Evolutionary conservation across 2,329 filamentous ascomycete species (phyloP).

Genomic region (Penicillium sp.): DNA sequence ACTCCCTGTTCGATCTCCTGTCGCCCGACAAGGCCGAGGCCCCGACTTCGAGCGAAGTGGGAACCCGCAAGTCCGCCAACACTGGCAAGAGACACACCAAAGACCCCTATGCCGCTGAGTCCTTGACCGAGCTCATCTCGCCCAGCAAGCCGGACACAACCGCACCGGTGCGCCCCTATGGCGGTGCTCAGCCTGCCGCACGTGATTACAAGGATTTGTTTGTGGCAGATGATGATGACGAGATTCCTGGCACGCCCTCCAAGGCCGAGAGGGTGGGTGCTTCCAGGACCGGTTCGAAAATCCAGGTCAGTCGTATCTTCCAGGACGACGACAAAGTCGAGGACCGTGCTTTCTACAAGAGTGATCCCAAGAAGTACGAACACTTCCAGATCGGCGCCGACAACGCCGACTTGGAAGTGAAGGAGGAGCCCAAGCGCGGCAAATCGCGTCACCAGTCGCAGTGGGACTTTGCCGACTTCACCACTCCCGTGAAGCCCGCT

Average conservation of each 20-base stretch:
- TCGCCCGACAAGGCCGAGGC: slow-evolving; percentile 52
- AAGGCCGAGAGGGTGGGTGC: slow-evolving; percentile 31
- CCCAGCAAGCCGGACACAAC: slow-evolving; percentile 47
- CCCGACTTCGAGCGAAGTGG: slow-evolving; percentile 9
- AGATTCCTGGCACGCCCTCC: slow-evolving; percentile 25
- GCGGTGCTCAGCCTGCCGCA: slow-evolving; percentile 64
- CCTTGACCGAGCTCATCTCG: slow-evolving; percentile 66
- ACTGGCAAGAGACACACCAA: slow-evolving; percentile 32
- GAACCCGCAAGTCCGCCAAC: slow-evolving; percentile 12
- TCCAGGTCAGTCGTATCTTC: slow-evolving; percentile 58
- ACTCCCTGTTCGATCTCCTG: slow-evolving; percentile 65
- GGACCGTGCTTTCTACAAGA: slow-evolving; percentile 43
- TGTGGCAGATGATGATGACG: slow-evolving; percentile 42
- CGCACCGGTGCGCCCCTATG: slow-evolving; percentile 55
- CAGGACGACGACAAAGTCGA: background rate
- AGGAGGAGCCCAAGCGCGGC: slow-evolving; percentile 25
- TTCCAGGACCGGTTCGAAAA: slow-evolving; percentile 48
- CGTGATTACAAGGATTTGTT: slow-evolving; percentile 68
- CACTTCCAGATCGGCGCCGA: slow-evolving; percentile 50
- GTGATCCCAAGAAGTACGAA: slow-evolving; percentile 71
- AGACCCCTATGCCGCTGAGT: slow-evolving; percentile 39
- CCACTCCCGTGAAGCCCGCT: slow-evolving; percentile 68
- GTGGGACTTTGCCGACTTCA: slow-evolving; percentile 86
- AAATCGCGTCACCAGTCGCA: slow-evolving; percentile 57
- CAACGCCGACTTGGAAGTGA: slow-evolving; percentile 26